phyloP scores from a whole-genome alignment of 2,329 filamentous ascomycete species.

The Plenodomus tracheiphilus region DNA sequence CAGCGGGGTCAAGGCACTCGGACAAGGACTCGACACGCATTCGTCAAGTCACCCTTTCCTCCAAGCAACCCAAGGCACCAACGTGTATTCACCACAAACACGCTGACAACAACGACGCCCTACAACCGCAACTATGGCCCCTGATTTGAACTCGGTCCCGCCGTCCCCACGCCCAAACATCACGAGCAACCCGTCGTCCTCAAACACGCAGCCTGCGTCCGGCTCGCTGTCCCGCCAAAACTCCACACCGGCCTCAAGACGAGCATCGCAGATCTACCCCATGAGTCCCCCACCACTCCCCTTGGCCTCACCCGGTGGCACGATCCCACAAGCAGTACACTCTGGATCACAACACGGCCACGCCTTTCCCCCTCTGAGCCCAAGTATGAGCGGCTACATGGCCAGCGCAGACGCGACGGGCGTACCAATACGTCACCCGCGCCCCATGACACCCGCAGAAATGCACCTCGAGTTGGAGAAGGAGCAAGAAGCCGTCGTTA shows the following conservation, averaged over 20 bases:
- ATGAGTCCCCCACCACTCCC: constrained; percentile 53
- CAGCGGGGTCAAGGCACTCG: constrained; percentile 8
- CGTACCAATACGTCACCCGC: constrained; percentile 77
- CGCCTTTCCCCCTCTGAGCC: constrained; percentile 43
- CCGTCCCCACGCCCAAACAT: constrained; percentile 37
- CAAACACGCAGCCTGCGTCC: constrained; percentile 29
- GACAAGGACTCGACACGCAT: not conserved
- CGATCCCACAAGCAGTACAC: constrained; percentile 20
- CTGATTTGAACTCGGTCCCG: constrained; percentile 53
- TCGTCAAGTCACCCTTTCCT: constrained; percentile 1
- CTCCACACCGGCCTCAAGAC: constrained; percentile 27
- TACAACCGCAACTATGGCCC: constrained; percentile 46
- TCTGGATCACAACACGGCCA: constrained; percentile 30
- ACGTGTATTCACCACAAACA: constrained; percentile 3
- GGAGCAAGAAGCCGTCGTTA: constrained; percentile 94
- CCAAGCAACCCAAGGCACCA: constrained; percentile 6
- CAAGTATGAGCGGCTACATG: constrained; percentile 27
- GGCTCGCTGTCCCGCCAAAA: constrained; percentile 27
- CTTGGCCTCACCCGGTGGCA: constrained; percentile 43
- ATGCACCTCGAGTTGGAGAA: constrained; percentile 89
- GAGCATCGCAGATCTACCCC: constrained; percentile 48
- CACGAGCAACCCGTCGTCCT: constrained; percentile 19
- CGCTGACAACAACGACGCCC: not conserved
- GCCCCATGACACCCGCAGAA: constrained; percentile 85
- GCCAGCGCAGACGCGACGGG: constrained; percentile 53